Base-by-base conservation (phyloP, 2,329 filamentous ascomycete genomes). In the Trichoderma aggressivum region DNA sequence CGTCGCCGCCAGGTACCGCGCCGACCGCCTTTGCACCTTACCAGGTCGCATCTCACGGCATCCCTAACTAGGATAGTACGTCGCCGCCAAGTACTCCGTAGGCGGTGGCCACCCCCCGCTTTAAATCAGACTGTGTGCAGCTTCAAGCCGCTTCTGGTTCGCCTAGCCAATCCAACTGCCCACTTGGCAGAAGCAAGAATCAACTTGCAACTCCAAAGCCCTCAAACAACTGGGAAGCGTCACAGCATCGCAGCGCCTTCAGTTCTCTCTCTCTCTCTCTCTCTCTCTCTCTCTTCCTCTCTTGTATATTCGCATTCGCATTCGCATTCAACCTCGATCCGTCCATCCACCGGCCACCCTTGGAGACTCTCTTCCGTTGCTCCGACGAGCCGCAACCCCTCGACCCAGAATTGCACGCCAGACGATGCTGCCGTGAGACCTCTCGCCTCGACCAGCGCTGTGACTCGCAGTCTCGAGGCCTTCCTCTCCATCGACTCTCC, bases 401-500 rank as follows among this genome's bases (percentile, higher is more conserved):
- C 66, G 66, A 69, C 18, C 14, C 56, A 69, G 12, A 34, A 32
- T 34, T 53, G 66, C 56, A 50, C 66, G 59, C 36, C 34, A 68
- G 56, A 69, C 66, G 66, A 69, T 69, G 66, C 66, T 69, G 56
- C 43, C 39, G 26, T 69, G 43, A 36, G 28, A 69, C 36, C n/a
- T 53, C 56, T 34, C 66, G 56, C 66, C 66, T 60, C 58, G 66
- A 69, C 55, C 36, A 69, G 39, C 39, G 66, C 66, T 69, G 66
- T 69, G 66, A 60, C 43, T 53, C 66, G 53, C 66, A 61, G 56
- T 53, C 39, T 69, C 66, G 66, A 69, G 66, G 56, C 66, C 34
- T n/a, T n/a, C 39, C 43, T 26, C 65, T 12, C 30, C 43, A 21
- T 61, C 66, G 66, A 21, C 21, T 7, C 28, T 32, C 32, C 24